Evolutionary conservation across 2,329 filamentous ascomycete genomes (phyloP).

Genomic region (Hypoxylon sp.): DNA sequence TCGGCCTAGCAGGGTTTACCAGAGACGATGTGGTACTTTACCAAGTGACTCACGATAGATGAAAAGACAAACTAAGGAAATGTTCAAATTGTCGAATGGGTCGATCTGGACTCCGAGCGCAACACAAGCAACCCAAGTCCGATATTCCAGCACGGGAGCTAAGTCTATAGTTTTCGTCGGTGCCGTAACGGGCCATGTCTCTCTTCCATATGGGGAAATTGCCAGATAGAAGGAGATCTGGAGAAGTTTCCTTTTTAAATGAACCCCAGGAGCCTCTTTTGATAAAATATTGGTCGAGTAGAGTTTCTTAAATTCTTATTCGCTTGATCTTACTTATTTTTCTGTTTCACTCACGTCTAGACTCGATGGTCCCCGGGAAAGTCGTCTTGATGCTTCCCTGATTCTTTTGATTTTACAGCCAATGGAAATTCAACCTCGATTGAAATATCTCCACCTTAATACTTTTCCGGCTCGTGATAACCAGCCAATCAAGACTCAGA

Average conservation of each 20-base stretch:
- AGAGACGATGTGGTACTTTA: constrained; percentile 15
- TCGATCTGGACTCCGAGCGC: constrained; percentile 31
- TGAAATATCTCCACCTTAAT: constrained; percentile 44
- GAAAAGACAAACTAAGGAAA: constrained; percentile 11
- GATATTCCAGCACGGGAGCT: constrained; percentile 44
- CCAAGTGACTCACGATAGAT: constrained; percentile 28
- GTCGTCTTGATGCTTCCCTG: constrained; percentile 42
- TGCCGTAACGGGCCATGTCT: constrained; percentile 33
- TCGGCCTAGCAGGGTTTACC: constrained; percentile 32
- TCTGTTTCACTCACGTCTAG: constrained; percentile 45
- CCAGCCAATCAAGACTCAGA: constrained; percentile 47
- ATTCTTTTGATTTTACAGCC: constrained; percentile 51
- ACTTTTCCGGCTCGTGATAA: constrained; percentile 44
- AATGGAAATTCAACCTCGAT: constrained; percentile 47
- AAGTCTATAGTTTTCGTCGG: constrained; percentile 37
- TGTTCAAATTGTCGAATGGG: constrained; percentile 13
- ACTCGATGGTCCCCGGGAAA: constrained; percentile 31
- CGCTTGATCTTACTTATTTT: constrained; percentile 38
- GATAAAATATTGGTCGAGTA: constrained; percentile 33
- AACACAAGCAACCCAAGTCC: constrained; percentile 19
- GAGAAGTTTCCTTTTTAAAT: constrained; percentile 36
- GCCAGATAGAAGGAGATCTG: constrained; percentile 27
- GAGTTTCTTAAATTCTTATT: constrained; percentile 44
- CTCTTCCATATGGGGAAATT: constrained; percentile 41
- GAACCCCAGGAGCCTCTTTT: constrained; percentile 31